Evolutionary conservation across 805 yeast species (phyloP).

Genomic region (Nakazawaea pomicola): DNA sequence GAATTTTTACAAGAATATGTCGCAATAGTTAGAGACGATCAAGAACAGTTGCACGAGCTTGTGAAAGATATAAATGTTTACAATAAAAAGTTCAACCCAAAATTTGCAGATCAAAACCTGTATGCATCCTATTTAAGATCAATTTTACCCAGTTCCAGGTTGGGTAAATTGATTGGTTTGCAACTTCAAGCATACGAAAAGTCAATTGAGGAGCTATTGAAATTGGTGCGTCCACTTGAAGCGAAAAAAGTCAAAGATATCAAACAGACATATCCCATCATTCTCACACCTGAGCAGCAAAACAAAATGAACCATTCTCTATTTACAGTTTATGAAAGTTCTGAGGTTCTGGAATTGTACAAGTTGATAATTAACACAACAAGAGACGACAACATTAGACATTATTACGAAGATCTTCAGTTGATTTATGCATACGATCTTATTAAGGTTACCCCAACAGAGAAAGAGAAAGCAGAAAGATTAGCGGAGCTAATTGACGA

Average conservation of each 20-base stretch:
- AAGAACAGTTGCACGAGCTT: constrained; percentile 43
- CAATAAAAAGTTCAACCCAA: constrained; percentile 30
- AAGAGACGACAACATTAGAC: constrained; percentile 51
- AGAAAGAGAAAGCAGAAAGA: constrained; percentile 30
- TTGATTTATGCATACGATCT: constrained; percentile 52
- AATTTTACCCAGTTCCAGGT: constrained; percentile 50
- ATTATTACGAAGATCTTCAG: constrained; percentile 52
- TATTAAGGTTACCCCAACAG: constrained; percentile 45
- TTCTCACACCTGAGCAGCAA: constrained; percentile 35
- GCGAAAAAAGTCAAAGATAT: constrained; percentile 32
- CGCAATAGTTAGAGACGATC: constrained; percentile 29
- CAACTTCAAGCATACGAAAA: constrained; percentile 41
- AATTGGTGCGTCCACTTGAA: constrained; percentile 35
- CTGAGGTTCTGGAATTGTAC: constrained; percentile 51
- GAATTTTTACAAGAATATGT: constrained; percentile 37
- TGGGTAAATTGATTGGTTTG: constrained; percentile 49
- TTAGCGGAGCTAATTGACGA: constrained; percentile 43
- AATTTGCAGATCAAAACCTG: constrained; percentile 17
- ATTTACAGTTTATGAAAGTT: constrained; percentile 44
- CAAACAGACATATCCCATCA: constrained; percentile 43
- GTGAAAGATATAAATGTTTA: constrained; percentile 42
- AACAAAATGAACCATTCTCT: constrained; percentile 31
- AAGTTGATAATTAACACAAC: constrained; percentile 50
- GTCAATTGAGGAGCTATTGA: constrained; percentile 35
- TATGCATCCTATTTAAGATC: constrained; percentile 41